Evolutionary conservation across 176 grass and related monocot species (phyloP), one percentile per base, ranked within the genome.

Genomic region (Lolium rigidum): DNA sequence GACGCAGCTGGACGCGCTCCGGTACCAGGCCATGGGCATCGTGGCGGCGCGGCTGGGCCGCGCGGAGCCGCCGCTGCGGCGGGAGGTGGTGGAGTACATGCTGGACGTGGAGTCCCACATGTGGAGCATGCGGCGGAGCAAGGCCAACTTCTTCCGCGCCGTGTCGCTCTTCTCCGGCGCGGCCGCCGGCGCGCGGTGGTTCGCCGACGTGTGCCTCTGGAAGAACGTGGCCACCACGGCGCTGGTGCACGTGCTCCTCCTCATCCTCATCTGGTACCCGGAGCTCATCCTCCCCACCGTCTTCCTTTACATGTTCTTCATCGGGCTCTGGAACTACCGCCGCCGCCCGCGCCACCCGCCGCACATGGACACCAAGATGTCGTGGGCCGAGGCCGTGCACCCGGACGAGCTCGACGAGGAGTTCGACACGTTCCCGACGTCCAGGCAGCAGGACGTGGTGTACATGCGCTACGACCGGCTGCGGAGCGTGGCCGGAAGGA

Each of bases 121-220:
- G 93, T 98, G 95, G 95, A 98, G 95, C 93, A 95, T 98, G 93
- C 89, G 93, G 4, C 80, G 93, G 85, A 95, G 95, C 93, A 98
- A 98, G 89, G 95, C 93, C 57, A 98, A 95, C 90, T 98, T 98
- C 88, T 98, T 98, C 87, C 93, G 95, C 44, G 82, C 94, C 74
- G 86, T 94, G 3, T 90, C 91, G 0, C 84, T 94, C 81, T 89
- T 98, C 51, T 89, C 89, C 0, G 85, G 91, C 9, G 15, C 82
- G 0, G 81, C 92, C 7, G 86, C 83, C 0, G 85, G 82, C 11
- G 88, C 89, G 59, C 87, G 86, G 1, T 95, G 95, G 95, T 91
- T 95, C 68, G 38, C 56, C 21, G 87, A 98, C 13, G 89, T 98
- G 10, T 90, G 95, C 88, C 80, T 63, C 14, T 98, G 95, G 95